Conservation (phyloP, 805 yeast species). For the Candida tallmaniae region DNA sequence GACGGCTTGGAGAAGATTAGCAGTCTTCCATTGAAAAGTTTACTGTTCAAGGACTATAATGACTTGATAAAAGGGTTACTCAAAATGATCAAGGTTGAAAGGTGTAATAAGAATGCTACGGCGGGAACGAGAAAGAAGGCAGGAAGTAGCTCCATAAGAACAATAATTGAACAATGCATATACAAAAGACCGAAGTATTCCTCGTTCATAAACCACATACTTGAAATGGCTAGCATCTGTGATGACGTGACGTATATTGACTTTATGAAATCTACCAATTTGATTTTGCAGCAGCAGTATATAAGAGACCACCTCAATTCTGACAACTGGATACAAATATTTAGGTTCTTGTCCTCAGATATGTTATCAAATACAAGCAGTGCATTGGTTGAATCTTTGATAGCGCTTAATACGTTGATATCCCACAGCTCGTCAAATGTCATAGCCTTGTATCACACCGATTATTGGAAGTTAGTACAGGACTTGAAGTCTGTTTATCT, state of each 20-base stretch:
- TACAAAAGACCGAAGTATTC: constrained; percentile 2
- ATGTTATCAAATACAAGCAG: not conserved
- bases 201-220: constrained; percentile 2
- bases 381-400: constrained; percentile 1
- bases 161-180: constrained; percentile 3
- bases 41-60: constrained; percentile 4
- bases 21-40: not conserved
- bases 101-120: constrained; percentile 1
- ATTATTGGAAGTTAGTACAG: not conserved
- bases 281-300: constrained; percentile 18
- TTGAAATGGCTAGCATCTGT: constrained; percentile 1
- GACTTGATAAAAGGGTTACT: constrained; percentile 3
- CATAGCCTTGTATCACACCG: constrained; percentile 3
- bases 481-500: not conserved
- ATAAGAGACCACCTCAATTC: constrained; percentile 29
- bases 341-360: not conserved
- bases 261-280: constrained; percentile 18
- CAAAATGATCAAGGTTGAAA: constrained; percentile 1
- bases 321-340: constrained; percentile 22
- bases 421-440: constrained; percentile 3
- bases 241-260: constrained; percentile 13
- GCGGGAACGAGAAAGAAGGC: not conserved
- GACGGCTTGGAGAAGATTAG: constrained; percentile 3
- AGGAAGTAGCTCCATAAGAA: constrained; percentile 4
- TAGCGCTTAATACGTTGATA: constrained; percentile 3